Evolutionary conservation across 192 early-diverging fungal species (phyloP).

Genomic region (Allomyces javanicus): DNA sequence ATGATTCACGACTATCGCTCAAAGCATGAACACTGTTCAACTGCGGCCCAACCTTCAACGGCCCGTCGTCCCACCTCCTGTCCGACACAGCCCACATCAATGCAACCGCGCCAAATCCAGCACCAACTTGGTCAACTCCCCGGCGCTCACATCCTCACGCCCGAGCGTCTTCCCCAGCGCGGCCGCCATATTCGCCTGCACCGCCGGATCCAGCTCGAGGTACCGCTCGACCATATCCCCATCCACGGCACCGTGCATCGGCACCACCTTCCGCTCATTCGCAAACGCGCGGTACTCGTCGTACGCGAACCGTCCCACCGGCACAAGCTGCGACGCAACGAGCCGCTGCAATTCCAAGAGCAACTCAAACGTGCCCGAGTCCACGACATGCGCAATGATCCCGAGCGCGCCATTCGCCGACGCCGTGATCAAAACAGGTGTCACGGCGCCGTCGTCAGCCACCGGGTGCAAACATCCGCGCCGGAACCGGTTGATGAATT

Average conservation of each 20-base stretch:
- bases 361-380: slow-evolving; percentile 24
- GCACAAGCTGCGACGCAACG: slow-evolving; percentile 27
- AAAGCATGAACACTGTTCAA: too few relatives aligned
- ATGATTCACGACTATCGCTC: too few relatives aligned
- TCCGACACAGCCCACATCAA: too few relatives aligned
- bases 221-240: slow-evolving; percentile 83
- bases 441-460: slow-evolving; percentile 24
- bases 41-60: too few relatives aligned
- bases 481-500: slow-evolving; percentile 56
- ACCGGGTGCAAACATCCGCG: slow-evolving; percentile 33
- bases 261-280: slow-evolving; percentile 23
- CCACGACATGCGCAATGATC: slow-evolving; percentile 43
- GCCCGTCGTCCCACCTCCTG: too few relatives aligned
- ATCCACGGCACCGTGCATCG: slow-evolving; percentile 50
- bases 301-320: slow-evolving; percentile 42
- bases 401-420: slow-evolving; percentile 69
- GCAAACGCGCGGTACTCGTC: slow-evolving; percentile 41
- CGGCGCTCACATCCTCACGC: too few relatives aligned
- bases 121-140: too few relatives aligned
- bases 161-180: too few relatives aligned
- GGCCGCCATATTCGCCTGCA: too few relatives aligned
- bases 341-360: slow-evolving; percentile 44
- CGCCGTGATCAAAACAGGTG: slow-evolving; percentile 40
- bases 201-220: slow-evolving; percentile 29
- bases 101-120: too few relatives aligned